These are phyloP conservation scores for Lablab purpureus DNA, from an alignment of 306 rosid genomes.

Conservation along the genomic window DNA sequence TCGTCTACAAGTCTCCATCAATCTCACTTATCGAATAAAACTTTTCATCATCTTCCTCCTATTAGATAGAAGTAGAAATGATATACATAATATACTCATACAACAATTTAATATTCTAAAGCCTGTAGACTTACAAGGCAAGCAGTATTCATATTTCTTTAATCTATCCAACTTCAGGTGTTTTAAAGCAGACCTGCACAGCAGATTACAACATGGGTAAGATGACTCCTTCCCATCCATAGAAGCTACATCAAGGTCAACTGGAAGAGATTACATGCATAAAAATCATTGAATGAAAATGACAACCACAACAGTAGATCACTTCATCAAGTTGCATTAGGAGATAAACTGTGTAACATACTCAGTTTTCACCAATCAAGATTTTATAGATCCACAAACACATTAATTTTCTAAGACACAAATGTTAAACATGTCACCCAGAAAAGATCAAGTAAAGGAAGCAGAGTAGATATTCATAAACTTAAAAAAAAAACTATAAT, in stretches of 20 bases:
- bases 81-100: not conserved
- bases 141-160: slow-evolving; percentile 87
- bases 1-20: not conserved
- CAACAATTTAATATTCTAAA: slow-evolving; percentile 11
- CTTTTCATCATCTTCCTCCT: slow-evolving; percentile 11
- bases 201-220: slow-evolving; percentile 34
- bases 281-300: slow-evolving; percentile 17
- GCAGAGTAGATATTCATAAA: not conserved
- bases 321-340: slow-evolving; percentile 6
- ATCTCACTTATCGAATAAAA: slow-evolving; percentile 20
- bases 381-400: slow-evolving; percentile 7
- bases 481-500: not conserved
- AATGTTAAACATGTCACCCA: not conserved
- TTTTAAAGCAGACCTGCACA: slow-evolving; percentile 78
- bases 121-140: slow-evolving; percentile 74
- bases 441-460: not conserved
- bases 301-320: slow-evolving; percentile 9
- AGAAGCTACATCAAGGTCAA: slow-evolving; percentile 1
- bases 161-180: slow-evolving; percentile 84
- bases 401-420: not conserved
- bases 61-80: slow-evolving; percentile 1
- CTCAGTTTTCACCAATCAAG: not conserved
- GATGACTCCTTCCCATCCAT: slow-evolving; percentile 10
- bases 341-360: slow-evolving; percentile 3
- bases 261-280: not conserved